These are phyloP conservation scores for Globisporangium okanoganense DNA, from an alignment of 352 stramenopile species.

Conservation along the genomic window DNA sequence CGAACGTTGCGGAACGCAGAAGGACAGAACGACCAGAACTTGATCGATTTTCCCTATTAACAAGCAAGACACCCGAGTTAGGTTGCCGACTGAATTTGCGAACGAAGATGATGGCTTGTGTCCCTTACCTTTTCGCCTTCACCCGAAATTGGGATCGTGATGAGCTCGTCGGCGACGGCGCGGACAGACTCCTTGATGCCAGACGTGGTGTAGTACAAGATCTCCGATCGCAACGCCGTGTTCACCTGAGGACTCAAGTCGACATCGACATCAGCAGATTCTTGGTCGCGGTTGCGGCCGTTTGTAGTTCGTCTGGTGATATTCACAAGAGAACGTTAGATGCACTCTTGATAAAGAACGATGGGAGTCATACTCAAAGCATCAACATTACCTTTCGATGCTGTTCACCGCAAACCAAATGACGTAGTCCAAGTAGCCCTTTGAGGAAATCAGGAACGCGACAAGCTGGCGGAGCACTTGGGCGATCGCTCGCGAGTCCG, in stretches of 20 bases:
- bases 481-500: slow-evolving; percentile 49
- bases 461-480: slow-evolving; percentile 82
- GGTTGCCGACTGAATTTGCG: neutral
- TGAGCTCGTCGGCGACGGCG: slow-evolving; percentile 65
- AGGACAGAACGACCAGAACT: slow-evolving; percentile 87
- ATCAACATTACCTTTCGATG: slow-evolving; percentile 73
- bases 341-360: neutral
- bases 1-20: slow-evolving; percentile 86
- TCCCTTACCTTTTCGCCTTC: slow-evolving; percentile 63
- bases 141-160: slow-evolving; percentile 78
- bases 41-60: slow-evolving; percentile 64
- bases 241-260: slow-evolving; percentile 87
- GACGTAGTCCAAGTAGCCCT: slow-evolving; percentile 85
- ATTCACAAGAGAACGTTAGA: neutral
- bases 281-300: slow-evolving; percentile 35
- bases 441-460: slow-evolving; percentile 78
- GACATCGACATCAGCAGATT: slow-evolving; percentile 79
- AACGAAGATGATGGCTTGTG: neutral
- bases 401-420: slow-evolving; percentile 91
- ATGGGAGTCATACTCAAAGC: neutral
- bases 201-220: slow-evolving; percentile 89
- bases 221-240: slow-evolving; percentile 82
- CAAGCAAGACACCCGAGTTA: neutral
- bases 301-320: slow-evolving; percentile 27
- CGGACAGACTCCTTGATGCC: slow-evolving; percentile 86